Conservation (phyloP, 352 stramenopile species). For the Elongisporangium anandrum region DNA sequence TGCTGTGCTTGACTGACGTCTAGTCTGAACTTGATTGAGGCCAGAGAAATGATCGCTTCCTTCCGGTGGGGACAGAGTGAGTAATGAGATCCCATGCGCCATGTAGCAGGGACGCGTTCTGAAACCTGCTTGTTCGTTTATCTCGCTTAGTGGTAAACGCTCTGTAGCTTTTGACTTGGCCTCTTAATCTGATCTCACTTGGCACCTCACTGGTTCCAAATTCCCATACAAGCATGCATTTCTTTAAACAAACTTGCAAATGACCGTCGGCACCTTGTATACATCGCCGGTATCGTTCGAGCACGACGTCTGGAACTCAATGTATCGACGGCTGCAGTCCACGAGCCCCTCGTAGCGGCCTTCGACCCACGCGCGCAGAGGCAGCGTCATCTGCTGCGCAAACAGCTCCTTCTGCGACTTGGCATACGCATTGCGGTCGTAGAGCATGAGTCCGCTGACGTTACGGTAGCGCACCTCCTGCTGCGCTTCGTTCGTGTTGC, state of each 20-base stretch:
- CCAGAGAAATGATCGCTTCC: background rate
- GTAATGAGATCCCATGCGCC: background rate
- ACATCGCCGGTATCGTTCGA: constrained; percentile 78
- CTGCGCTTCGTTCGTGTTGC: constrained; percentile 40
- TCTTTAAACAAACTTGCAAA: constrained; percentile 76
- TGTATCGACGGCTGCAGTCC: constrained; percentile 79
- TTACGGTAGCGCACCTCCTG: constrained; percentile 59
- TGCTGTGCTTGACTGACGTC: too few species aligned
- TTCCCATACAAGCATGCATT: background rate
- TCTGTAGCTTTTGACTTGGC: too few species aligned
- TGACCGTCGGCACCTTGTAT: constrained; percentile 82
- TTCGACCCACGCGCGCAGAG: constrained; percentile 65
- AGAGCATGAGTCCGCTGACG: constrained; percentile 83
- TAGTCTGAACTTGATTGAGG: too few species aligned
- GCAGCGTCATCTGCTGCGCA: constrained; percentile 43
- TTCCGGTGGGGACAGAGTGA: too few species aligned
- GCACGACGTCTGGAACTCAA: constrained; percentile 81
- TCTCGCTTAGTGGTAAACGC: background rate
- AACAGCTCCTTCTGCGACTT: constrained; percentile 75
- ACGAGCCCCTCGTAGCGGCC: constrained; percentile 78
- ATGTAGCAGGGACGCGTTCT: background rate
- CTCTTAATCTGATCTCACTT: constrained; percentile 6
- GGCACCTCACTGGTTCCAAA: background rate
- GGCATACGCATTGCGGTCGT: constrained; percentile 77
- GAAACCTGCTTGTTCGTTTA: background rate